These are phyloP conservation scores for Lojkania enalia DNA, from an alignment of 2,329 filamentous ascomycete species.

Conservation along the genomic window DNA sequence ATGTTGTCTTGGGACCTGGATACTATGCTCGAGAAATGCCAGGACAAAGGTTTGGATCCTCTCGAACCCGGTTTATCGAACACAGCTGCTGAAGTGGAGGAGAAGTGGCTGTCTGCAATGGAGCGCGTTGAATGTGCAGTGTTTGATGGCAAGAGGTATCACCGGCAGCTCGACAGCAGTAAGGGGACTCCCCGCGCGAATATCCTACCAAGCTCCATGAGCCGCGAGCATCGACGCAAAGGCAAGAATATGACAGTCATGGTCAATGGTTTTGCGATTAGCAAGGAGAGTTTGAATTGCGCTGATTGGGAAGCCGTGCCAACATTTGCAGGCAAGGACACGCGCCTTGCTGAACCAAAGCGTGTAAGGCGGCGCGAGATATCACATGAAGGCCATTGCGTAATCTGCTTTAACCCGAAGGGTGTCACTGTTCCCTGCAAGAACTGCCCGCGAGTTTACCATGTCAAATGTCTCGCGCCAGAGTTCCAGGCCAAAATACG, in stretches of 20 bases:
- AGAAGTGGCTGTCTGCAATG: conserved; percentile 59
- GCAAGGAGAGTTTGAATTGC: conserved; percentile 59
- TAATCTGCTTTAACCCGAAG: conserved; percentile 48
- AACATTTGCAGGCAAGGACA: conserved; percentile 60
- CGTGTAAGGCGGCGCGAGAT: conserved; percentile 54
- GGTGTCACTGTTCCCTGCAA: conserved; percentile 48
- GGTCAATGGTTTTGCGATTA: conserved; percentile 59
- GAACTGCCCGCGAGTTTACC: conserved; percentile 59
- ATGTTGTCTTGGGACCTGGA: conserved; percentile 63
- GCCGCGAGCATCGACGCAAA: conserved; percentile 54
- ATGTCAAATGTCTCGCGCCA: conserved; percentile 53
- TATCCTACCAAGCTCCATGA: conserved; percentile 45
- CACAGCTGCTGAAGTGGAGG: conserved; percentile 53
- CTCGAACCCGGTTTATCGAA: conserved; percentile 40
- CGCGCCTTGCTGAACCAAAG: conserved; percentile 54
- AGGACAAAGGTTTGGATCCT: conserved; percentile 54
- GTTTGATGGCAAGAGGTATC: conserved; percentile 59
- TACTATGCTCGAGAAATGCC: conserved; percentile 58
- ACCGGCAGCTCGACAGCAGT: conserved; percentile 42
- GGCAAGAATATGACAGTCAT: conserved; percentile 63
- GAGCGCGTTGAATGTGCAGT: conserved; percentile 61
- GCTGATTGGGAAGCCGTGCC: conserved; percentile 61
- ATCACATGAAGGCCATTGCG: conserved; percentile 56
- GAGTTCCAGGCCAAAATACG: conserved; percentile 49
- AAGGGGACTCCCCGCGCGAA: conserved; percentile 30